A percentile compares a stretch with the other conserved stretches of the same genome.
These are phyloP conservation scores for Herpetomonas samuelpessoai DNA, from an alignment of 208 protist species.

Conservation along the genomic window DNA sequence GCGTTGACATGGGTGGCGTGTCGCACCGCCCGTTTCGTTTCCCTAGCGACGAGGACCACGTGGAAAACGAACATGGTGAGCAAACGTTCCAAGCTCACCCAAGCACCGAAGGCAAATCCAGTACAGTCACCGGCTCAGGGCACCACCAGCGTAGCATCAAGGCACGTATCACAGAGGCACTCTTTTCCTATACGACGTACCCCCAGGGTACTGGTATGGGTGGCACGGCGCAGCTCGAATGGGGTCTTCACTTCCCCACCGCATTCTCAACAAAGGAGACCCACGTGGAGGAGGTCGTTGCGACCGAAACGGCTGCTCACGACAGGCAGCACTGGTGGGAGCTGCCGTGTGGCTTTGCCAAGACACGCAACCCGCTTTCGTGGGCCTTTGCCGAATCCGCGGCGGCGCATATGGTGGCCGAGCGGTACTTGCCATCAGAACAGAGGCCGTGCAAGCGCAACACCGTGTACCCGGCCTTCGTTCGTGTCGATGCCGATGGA, in stretches of 20 bases:
- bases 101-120: not conserved
- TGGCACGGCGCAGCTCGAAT: slow-evolving; percentile 57
- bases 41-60: slow-evolving; percentile 7
- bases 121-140: no score
- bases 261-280: not conserved
- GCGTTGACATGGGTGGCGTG: slow-evolving; percentile 12
- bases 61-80: no score
- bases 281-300: not conserved
- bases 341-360: slow-evolving; percentile 26
- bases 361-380: slow-evolving; percentile 47
- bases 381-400: slow-evolving; percentile 67
- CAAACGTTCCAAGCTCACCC: no score
- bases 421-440: slow-evolving; percentile 16
- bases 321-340: slow-evolving; percentile 17
- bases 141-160: not conserved
- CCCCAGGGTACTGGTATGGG: slow-evolving; percentile 49
- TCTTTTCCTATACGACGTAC: slow-evolving; percentile 37
- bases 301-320: not conserved
- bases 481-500: slow-evolving; percentile 56
- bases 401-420: slow-evolving; percentile 4
- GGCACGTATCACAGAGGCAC: slow-evolving; percentile 12
- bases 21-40: slow-evolving; percentile 18
- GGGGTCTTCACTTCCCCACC: slow-evolving; percentile 48
- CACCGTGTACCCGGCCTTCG: slow-evolving; percentile 28
- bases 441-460: slow-evolving; percentile 16